Percentiles rank a stretch among this genome's conserved stretches.
Evolutionary conservation across 2,329 filamentous ascomycete genomes (phyloP).

Genomic region (Cephalotrichum gorgonifer): DNA sequence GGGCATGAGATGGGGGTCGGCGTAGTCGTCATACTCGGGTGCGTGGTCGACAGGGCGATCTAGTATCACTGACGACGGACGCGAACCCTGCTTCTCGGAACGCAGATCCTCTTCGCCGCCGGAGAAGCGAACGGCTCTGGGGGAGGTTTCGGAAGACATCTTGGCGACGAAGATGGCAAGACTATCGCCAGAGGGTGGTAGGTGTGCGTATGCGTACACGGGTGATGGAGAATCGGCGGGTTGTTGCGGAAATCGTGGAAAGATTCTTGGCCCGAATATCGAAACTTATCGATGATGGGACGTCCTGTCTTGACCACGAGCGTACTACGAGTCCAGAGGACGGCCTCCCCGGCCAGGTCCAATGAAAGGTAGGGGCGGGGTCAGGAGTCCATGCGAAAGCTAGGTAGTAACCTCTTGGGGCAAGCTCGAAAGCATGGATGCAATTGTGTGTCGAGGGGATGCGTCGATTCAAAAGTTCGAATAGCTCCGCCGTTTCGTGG

Average conservation of each 20-base stretch:
- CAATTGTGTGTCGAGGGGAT: background rate
- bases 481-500: no score
- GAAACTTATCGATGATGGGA: background rate
- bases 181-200: background rate
- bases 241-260: background rate
- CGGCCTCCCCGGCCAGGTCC: background rate
- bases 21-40: conserved; percentile 29
- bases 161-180: background rate
- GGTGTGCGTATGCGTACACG: background rate
- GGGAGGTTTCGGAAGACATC: conserved; percentile 4
- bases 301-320: background rate
- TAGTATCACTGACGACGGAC: conserved; percentile 18
- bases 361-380: background rate
- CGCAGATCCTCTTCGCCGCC: conserved; percentile 34
- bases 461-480: background rate
- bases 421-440: background rate
- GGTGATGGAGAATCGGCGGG: background rate
- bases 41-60: conserved; percentile 20
- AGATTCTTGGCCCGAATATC: no score
- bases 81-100: conserved; percentile 29
- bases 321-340: background rate
- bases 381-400: background rate
- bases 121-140: conserved; percentile 43
- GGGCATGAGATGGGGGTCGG: background rate
- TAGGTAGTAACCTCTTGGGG: background rate